These are phyloP conservation scores for Flagelloscypha sp. DNA, from an alignment of 768 basidiomycete genomes.

Conservation along the genomic window DNA sequence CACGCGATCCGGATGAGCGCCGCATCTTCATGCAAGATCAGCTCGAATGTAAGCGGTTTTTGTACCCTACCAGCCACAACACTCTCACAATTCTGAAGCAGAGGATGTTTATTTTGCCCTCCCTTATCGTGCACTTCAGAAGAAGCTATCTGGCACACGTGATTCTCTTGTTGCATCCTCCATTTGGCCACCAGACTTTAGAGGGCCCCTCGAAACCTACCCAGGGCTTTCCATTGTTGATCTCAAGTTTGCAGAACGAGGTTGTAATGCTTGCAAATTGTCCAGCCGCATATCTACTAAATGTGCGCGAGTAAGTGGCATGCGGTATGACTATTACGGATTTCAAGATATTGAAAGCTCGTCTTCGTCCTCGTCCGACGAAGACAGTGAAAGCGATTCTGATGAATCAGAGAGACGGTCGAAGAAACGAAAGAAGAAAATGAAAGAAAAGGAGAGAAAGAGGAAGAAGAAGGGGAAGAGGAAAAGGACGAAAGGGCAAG, in stretches of 20 bases:
- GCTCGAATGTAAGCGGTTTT: constrained; percentile 35
- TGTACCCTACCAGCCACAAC: neutral
- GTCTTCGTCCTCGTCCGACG: constrained; percentile 2
- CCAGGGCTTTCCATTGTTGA: constrained; percentile 50
- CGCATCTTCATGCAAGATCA: constrained; percentile 45
- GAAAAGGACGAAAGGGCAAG: constrained; percentile 11
- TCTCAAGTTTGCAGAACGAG: constrained; percentile 48
- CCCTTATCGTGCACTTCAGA: constrained; percentile 56
- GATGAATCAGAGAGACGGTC: neutral
- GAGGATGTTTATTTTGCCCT: constrained; percentile 68
- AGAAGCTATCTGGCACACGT: constrained; percentile 60
- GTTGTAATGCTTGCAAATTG: constrained; percentile 80
- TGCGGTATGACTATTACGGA: constrained; percentile 61
- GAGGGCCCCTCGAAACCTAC: constrained; percentile 51
- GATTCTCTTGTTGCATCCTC: constrained; percentile 81
- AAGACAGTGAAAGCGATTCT: constrained; percentile 7
- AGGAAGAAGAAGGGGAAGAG: constrained; percentile 19
- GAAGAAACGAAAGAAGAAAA: constrained; percentile 9
- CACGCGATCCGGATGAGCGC: constrained; percentile 44
- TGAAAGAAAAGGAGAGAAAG: constrained; percentile 15
- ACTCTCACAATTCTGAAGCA: constrained; percentile 13
- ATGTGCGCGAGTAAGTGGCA: constrained; percentile 53
- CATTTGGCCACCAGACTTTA: constrained; percentile 71
- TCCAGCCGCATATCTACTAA: constrained; percentile 61
- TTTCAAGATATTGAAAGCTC: constrained; percentile 44